Evolutionary conservation across 1,284 basidiomycete species (phyloP).

Genomic region (Heimioporus retisporus): DNA sequence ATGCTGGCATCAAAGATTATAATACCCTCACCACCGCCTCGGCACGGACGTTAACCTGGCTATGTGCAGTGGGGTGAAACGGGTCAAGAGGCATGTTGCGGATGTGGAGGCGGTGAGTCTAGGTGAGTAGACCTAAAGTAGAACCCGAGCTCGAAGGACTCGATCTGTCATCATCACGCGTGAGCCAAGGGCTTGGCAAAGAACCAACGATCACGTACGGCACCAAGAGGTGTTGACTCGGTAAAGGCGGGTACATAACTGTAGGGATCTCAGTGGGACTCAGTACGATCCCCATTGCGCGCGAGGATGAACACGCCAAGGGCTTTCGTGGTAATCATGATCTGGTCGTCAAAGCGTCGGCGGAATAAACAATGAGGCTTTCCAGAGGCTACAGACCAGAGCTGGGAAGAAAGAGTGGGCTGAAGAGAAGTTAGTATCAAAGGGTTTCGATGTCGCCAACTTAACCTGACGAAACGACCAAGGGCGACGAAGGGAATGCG

Average conservation of each 20-base stretch:
- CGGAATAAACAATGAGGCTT: slow-evolving; percentile 2
- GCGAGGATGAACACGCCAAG: slow-evolving; percentile 86
- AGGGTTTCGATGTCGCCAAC: slow-evolving; percentile 47
- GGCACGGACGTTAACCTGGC: slow-evolving; percentile 77
- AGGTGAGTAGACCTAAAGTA: slow-evolving; percentile 79
- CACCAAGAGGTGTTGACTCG: slow-evolving; percentile 86
- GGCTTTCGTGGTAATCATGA: slow-evolving; percentile 65
- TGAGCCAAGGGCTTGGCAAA: slow-evolving; percentile 3
- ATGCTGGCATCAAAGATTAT: slow-evolving; percentile 89
- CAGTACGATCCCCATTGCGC: slow-evolving; percentile 84
- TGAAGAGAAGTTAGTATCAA: slow-evolving; percentile 16
- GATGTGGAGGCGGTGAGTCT: slow-evolving; percentile 73
- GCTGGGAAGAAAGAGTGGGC: slow-evolving; percentile 13
- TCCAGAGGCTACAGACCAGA: slow-evolving; percentile 6
- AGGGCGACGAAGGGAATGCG: slow-evolving; percentile 38
- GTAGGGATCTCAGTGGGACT: slow-evolving; percentile 76
- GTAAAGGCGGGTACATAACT: slow-evolving; percentile 78
- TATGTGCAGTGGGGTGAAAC: slow-evolving; percentile 56
- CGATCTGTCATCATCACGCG: slow-evolving; percentile 54
- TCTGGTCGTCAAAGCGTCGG: slow-evolving; percentile 27
- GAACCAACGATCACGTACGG: slow-evolving; percentile 55
- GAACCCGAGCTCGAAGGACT: slow-evolving; percentile 79
- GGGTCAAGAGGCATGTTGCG: slow-evolving; percentile 61
- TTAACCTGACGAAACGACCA: slow-evolving; percentile 36
- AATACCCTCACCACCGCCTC: slow-evolving; percentile 87